Base-by-base conservation (phyloP, 345 rosid species). In the Heritiera littoralis region DNA sequence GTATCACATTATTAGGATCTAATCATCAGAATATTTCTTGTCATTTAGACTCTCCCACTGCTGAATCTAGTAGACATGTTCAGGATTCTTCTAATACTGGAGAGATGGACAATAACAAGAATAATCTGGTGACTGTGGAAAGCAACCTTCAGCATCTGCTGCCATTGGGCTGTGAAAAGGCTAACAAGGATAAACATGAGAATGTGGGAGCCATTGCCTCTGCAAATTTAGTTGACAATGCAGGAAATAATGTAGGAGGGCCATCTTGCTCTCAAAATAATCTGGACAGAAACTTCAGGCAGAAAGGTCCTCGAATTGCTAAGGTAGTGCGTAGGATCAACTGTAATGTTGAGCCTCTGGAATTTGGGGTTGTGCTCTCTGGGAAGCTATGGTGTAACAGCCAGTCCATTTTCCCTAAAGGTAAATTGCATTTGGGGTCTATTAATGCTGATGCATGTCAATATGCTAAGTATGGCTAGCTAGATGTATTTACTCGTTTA, bases 291-390 rank as follows among this genome's bases (percentile, higher is more conserved):
- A 76, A 81, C 84, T 81, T 83, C 79, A 92, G 98, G 82, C 98
- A 92, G 82, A 96, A 92, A 85, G 99, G 99, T 80, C 99, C 99
- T 30, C 98, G 99, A 52, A 93, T 97, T 82, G 99, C 99, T 15
- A 97, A 97, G 93, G 92, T 97, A 13, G 98, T 94, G 79, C 85
- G 99, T 80, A 92, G 99, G 84, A 94, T 97, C 86, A 97, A 87
- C 78, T 92, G 99, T 89, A 92, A 84, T 83, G 98, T 93, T 70
- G 98, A 92, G 88, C 92, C 94, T 77, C 77, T 92, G 81, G 92
- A 86, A 66, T 88, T 81, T 77, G 99, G 98, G 45, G 88, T 78
- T 80, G 94, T 97, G 82, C 92, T 90, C 70, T 83, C 94, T 74
- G 97, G 93, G 64, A 97, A 90, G 79, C 86, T 81, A 59, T 97